A percentile compares a stretch with the other conserved stretches of the same genome.
These are phyloP conservation scores for Sclerotinia nivalis DNA, from an alignment of 2,329 filamentous ascomycete genomes.

Conservation along the genomic window DNA sequence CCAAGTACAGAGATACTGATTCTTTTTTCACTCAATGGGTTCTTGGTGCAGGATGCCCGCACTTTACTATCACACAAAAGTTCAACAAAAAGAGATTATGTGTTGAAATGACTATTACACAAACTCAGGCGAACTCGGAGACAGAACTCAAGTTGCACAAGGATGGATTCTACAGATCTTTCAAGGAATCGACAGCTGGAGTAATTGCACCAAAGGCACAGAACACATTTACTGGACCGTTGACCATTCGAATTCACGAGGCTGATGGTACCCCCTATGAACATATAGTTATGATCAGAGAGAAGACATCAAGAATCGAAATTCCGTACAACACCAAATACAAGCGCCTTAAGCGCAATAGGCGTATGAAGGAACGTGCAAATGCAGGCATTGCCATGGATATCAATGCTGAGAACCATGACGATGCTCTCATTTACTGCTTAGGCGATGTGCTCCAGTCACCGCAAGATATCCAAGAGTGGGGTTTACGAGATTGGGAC, in stretches of 20 bases:
- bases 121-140: conserved; percentile 57
- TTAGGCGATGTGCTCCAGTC: conserved; percentile 86
- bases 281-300: conserved; percentile 94
- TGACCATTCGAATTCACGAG: conserved; percentile 97
- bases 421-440: conserved; percentile 86
- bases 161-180: conserved; percentile 77
- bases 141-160: conserved; percentile 62
- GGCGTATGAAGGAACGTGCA: conserved; percentile 76
- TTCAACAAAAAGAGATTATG: conserved; percentile 99
- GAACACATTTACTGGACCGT: conserved; percentile 87
- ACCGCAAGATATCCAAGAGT: conserved; percentile 77
- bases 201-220: conserved; percentile 70
- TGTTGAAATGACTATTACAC: conserved; percentile 85
- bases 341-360: conserved; percentile 89
- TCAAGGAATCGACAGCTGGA: conserved; percentile 73
- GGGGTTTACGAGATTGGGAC: conserved; percentile 87
- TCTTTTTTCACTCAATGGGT: conserved; percentile 95
- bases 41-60: conserved; percentile 81
- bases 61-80: conserved; percentile 79
- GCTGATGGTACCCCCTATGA: conserved; percentile 98
- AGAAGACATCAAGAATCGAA: conserved; percentile 80
- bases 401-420: conserved; percentile 63
- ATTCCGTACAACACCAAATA: conserved; percentile 99
- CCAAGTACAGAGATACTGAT: conserved; percentile 77
- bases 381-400: conserved; percentile 64